Conservation (phyloP, 2,329 filamentous ascomycete species). For the Coleophoma eucalyptorum region DNA sequence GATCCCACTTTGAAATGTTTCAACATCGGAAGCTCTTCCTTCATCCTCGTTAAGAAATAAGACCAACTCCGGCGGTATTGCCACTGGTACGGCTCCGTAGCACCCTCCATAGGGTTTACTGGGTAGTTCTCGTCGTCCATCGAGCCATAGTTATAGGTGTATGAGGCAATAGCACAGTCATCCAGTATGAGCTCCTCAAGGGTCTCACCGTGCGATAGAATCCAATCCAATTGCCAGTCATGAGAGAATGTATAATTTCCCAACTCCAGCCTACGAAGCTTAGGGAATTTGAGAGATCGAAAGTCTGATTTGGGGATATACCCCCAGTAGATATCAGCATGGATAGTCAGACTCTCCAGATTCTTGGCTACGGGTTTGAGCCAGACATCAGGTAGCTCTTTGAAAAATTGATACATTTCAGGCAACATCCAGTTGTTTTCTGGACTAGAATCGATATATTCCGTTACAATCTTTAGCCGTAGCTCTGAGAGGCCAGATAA, state of each 20-base stretch:
- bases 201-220: slow-evolving; percentile 4
- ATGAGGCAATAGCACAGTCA: slow-evolving; percentile 4
- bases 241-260: slow-evolving; percentile 6
- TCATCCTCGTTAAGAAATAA: not conserved
- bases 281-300: slow-evolving; percentile 4
- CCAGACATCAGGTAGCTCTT: slow-evolving; percentile 3
- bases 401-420: too few species aligned
- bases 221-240: slow-evolving; percentile 9
- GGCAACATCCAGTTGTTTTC: too few species aligned
- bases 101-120: not conserved
- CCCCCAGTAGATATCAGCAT: slow-evolving; percentile 3
- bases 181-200: too few species aligned
- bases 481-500: too few species aligned
- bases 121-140: slow-evolving; percentile 4
- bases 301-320: slow-evolving; percentile 6
- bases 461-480: too few species aligned
- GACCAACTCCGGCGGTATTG: not conserved
- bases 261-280: slow-evolving; percentile 5
- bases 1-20: not conserved
- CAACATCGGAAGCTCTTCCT: not conserved
- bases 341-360: slow-evolving; percentile 4
- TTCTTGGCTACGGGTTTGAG: slow-evolving; percentile 6
- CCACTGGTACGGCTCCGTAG: not conserved
- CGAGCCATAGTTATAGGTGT: not conserved
- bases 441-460: too few species aligned